These are phyloP conservation scores for Leucocoprinus sp. DNA, from an alignment of 768 basidiomycete species.

Conservation along the genomic window DNA sequence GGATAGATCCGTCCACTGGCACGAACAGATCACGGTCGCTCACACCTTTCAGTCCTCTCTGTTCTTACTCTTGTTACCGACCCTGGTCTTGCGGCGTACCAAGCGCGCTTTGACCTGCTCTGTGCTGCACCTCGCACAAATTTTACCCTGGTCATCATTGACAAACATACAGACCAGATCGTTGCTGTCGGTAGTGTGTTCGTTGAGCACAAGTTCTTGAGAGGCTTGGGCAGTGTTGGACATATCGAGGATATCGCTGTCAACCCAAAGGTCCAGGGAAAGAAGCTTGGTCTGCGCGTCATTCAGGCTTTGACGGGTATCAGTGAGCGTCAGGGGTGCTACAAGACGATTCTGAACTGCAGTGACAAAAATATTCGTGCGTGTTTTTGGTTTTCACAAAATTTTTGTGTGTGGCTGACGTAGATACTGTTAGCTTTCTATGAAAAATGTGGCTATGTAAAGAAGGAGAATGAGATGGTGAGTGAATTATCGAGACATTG, in stretches of 20 bases:
- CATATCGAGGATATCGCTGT: constrained; percentile 99
- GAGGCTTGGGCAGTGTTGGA: constrained; percentile 78
- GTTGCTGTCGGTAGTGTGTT: constrained; percentile 80
- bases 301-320: constrained; percentile 82
- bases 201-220: constrained; percentile 91
- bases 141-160: constrained; percentile 79
- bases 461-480: constrained; percentile 94
- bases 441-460: constrained; percentile 87
- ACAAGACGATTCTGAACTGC: constrained; percentile 98
- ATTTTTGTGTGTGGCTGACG: constrained; percentile 1
- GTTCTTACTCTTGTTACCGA: constrained; percentile 70
- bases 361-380: constrained; percentile 83
- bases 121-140: constrained; percentile 56
- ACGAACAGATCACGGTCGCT: constrained; percentile 71
- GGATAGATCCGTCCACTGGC: constrained; percentile 83
- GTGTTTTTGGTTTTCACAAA: constrained; percentile 25
- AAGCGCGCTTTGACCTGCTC: constrained; percentile 55
- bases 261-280: constrained; percentile 79
- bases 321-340: constrained; percentile 73
- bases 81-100: constrained; percentile 59
- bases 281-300: constrained; percentile 81
- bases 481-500: constrained; percentile 12
- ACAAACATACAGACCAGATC: constrained; percentile 65
- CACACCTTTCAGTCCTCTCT: constrained; percentile 77
- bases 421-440: constrained; percentile 71